Conservation (phyloP, 2,329 filamentous ascomycete genomes). For the Remersonia thermophila region DNA sequence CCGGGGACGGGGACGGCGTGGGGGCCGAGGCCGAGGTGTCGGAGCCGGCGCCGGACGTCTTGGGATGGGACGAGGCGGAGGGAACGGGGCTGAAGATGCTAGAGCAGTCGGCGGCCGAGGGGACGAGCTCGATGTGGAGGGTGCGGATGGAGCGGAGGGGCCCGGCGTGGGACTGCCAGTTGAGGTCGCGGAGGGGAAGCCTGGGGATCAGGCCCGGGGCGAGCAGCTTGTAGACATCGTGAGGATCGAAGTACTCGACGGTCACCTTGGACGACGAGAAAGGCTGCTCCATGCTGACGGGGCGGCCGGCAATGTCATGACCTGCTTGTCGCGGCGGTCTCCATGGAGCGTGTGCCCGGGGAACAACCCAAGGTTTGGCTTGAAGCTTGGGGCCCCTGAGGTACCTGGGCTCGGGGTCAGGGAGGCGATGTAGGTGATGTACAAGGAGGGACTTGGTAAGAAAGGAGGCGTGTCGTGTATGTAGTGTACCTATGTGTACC, state of each 20-base stretch:
- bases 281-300: constrained; percentile 49
- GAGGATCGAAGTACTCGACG: constrained; percentile 93
- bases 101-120: constrained; percentile 39
- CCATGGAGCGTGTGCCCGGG: no score
- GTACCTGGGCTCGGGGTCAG: no score
- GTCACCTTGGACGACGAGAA: constrained; percentile 67
- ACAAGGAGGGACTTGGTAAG: no score
- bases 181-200: constrained; percentile 78
- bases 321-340: constrained; percentile 3
- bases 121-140: constrained; percentile 78
- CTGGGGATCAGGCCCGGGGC: constrained; percentile 65
- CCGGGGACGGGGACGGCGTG: no score
- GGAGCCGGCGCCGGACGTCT: neutral
- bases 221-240: constrained; percentile 73
- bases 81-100: constrained; percentile 24
- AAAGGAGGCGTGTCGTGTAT: no score
- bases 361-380: no score
- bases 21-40: constrained; percentile 11
- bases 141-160: constrained; percentile 88
- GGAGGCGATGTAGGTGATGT: no score
- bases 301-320: constrained; percentile 22
- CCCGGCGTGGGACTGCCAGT: constrained; percentile 91
- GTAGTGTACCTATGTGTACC: no score
- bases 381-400: no score
- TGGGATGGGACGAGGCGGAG: constrained; percentile 20